Conservation (phyloP, 257 asterid species). For the Lycium barbarum region DNA sequence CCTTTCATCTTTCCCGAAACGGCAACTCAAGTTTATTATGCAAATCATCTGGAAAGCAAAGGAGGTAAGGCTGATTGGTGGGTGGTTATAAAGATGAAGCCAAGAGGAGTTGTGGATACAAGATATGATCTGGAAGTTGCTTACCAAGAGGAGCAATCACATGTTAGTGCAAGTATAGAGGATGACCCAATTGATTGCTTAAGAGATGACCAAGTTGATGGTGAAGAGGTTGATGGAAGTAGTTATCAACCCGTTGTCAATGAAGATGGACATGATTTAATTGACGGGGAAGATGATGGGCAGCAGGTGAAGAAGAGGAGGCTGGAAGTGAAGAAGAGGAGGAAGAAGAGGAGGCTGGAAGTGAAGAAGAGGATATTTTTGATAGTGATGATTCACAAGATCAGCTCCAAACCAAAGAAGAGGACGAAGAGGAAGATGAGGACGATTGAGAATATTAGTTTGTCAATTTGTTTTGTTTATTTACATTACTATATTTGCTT, state of each 20-base stretch:
- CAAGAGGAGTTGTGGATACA: background rate
- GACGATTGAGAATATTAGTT: background rate
- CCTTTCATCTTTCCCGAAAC: background rate
- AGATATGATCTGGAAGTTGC: background rate
- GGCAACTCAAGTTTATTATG: background rate
- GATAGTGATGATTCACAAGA: background rate
- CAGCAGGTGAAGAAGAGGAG: background rate
- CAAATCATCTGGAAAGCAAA: background rate
- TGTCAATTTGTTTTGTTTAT: background rate
- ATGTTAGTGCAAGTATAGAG: background rate
- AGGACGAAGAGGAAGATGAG: background rate
- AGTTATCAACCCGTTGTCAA: background rate
- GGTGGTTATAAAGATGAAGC: constrained; percentile 3
- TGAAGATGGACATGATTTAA: background rate
- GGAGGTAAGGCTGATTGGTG: background rate
- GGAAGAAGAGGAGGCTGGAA: background rate
- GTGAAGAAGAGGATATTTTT: background rate
- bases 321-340: background rate
- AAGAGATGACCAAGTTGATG: background rate
- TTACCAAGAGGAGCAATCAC: constrained; percentile 19
- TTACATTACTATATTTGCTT: background rate
- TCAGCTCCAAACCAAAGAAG: background rate
- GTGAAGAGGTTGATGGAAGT: background rate
- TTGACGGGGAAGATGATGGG: background rate
- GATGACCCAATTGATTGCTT: background rate